Evolutionary conservation across 2,329 filamentous ascomycete species (phyloP).

Genomic region (Xylariomycetidae sp.): DNA sequence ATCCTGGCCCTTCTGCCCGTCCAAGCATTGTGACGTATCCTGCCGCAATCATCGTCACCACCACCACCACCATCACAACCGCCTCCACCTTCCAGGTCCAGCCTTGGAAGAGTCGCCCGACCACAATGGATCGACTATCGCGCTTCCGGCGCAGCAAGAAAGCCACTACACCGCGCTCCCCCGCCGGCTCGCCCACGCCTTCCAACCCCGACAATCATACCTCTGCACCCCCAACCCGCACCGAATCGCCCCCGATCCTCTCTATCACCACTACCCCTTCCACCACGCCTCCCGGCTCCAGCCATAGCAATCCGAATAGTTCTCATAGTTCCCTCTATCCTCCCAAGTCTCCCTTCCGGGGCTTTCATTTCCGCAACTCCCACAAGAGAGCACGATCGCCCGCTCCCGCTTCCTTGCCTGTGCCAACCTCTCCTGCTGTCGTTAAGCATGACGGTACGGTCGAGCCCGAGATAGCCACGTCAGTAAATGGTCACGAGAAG

Average conservation of each 20-base stretch:
- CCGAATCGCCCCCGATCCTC: constrained; percentile 16
- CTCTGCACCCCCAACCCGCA: constrained; percentile 2
- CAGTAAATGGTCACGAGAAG: constrained; percentile 19
- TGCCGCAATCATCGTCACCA: too few relatives aligned
- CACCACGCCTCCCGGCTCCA: constrained; percentile 18
- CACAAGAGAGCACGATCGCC: constrained; percentile 45
- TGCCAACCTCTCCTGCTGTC: constrained; percentile 21
- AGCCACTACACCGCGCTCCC: not conserved
- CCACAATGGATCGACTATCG: not conserved
- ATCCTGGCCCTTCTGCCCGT: too few relatives aligned
- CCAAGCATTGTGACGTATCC: too few relatives aligned
- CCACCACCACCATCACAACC: too few relatives aligned
- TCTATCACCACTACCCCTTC: constrained; percentile 20
- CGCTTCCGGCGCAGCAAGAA: constrained; percentile 1
- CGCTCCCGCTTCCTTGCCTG: constrained; percentile 16
- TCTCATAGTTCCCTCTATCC: constrained; percentile 9
- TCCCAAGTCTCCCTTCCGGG: constrained; percentile 35
- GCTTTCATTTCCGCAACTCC: constrained; percentile 36
- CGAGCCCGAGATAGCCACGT: constrained; percentile 15
- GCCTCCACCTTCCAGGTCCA: too few relatives aligned
- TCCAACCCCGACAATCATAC: not conserved
- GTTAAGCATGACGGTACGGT: constrained; percentile 33
- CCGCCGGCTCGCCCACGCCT: not conserved
- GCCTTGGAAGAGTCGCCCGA: too few relatives aligned
- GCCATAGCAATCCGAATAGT: constrained; percentile 12